These are phyloP conservation scores for Penicillium olsonii DNA, from an alignment of 2,329 filamentous ascomycete species.

Conservation along the genomic window DNA sequence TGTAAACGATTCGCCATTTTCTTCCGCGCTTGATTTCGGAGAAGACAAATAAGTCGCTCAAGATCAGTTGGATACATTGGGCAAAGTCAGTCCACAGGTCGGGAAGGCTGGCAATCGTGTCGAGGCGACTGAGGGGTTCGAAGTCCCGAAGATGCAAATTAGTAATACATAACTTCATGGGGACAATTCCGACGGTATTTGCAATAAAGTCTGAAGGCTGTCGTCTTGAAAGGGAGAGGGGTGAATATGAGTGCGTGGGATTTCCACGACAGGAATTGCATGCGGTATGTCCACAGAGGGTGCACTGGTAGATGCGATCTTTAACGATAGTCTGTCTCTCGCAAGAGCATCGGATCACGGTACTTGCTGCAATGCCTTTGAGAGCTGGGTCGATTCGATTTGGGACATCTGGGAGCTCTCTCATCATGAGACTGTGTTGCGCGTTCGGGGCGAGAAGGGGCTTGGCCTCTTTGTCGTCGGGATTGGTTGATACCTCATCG, in stretches of 20 bases:
- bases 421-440: conserved; percentile 15
- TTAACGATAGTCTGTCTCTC: conserved; percentile 51
- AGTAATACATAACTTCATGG: conserved; percentile 42
- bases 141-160: conserved; percentile 31
- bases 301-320: conserved; percentile 49
- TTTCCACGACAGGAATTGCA: conserved; percentile 58
- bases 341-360: conserved; percentile 57
- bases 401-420: conserved; percentile 14
- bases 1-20: conserved; percentile 35
- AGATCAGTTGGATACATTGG: conserved; percentile 27
- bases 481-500: background rate
- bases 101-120: conserved; percentile 12
- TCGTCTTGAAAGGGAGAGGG: conserved; percentile 31
- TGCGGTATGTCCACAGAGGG: conserved; percentile 55
- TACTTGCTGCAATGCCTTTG: conserved; percentile 29
- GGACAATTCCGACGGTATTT: conserved; percentile 44
- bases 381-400: conserved; percentile 19
- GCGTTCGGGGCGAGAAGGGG: conserved; percentile 9
- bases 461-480: conserved; percentile 5
- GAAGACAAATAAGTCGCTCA: conserved; percentile 32
- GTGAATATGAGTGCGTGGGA: conserved; percentile 51
- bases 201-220: conserved; percentile 48
- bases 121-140: conserved; percentile 15
- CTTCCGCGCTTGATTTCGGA: conserved; percentile 32
- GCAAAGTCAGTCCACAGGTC: conserved; percentile 38